phyloP scores from a whole-genome alignment of 768 basidiomycete genomes.

The Xerocomellus chrysenteron region DNA sequence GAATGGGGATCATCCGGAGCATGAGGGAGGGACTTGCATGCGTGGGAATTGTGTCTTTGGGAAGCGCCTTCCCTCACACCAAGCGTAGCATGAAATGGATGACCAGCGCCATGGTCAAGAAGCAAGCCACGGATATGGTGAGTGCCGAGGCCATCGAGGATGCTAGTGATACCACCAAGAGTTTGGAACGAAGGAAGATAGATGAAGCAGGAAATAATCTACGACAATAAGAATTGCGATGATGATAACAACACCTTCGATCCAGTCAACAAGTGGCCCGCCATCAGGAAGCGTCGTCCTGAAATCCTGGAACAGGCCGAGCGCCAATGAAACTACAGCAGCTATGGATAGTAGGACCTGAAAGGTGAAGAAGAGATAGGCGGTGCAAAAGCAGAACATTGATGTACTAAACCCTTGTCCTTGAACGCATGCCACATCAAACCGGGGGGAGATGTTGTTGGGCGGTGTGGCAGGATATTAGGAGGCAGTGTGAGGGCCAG shows the following conservation, averaged over 20 bases:
- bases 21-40: background rate
- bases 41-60: conserved; percentile 32
- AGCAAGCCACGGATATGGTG: conserved; percentile 48
- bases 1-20: background rate
- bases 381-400: background rate
- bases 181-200: conserved; percentile 36
- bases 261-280: conserved; percentile 93
- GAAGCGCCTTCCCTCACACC: conserved; percentile 34
- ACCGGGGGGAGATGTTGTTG: conserved; percentile 63
- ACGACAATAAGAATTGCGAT: conserved; percentile 34
- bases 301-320: conserved; percentile 93
- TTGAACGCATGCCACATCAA: conserved; percentile 87
- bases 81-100: conserved; percentile 12
- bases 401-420: conserved; percentile 83
- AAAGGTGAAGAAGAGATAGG: conserved; percentile 6
- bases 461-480: conserved; percentile 72
- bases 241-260: conserved; percentile 87
- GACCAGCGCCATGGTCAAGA: background rate
- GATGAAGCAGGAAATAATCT: too few relatives aligned
- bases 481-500: conserved; percentile 36
- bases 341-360: conserved; percentile 89
- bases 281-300: conserved; percentile 58
- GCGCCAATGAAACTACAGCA: conserved; percentile 87
- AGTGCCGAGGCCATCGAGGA: conserved; percentile 77
- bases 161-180: conserved; percentile 67